Percentiles rank a stretch among this genome's conserved stretches.
phyloP scores from a whole-genome alignment of 1,284 basidiomycete genomes.

The Moesziomyces globuligerus region DNA sequence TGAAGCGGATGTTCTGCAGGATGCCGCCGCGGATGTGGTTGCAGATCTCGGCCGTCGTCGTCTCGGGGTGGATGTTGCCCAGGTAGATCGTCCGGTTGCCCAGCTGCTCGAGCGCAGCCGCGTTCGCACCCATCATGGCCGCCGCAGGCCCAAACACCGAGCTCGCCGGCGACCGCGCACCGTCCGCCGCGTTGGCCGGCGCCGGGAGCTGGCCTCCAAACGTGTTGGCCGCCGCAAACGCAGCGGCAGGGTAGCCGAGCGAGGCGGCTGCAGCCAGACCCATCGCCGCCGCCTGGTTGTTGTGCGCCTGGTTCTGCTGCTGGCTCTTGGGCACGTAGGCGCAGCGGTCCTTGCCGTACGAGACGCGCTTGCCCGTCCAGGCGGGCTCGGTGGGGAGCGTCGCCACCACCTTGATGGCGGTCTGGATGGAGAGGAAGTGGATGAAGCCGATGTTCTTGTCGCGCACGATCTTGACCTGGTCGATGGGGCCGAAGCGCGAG shows the following conservation, averaged over 20 bases:
- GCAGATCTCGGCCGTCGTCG: conserved; percentile 66
- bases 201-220: conserved; percentile 3
- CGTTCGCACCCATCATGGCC: conserved; percentile 49
- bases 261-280: conserved; percentile 65
- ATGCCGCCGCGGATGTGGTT: conserved; percentile 67
- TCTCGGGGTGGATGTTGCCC: conserved; percentile 66
- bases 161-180: conserved; percentile 38
- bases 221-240: conserved; percentile 34
- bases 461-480: conserved; percentile 66
- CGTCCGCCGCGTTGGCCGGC: conserved; percentile 13
- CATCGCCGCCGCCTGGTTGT: conserved; percentile 66
- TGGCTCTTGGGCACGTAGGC: conserved; percentile 66
- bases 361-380: conserved; percentile 62
- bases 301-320: conserved; percentile 67
- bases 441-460: conserved; percentile 67
- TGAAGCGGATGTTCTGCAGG: conserved; percentile 64
- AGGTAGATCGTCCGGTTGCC: conserved; percentile 67
- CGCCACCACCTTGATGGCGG: conserved; percentile 65
- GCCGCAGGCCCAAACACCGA: conserved; percentile 52
- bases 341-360: conserved; percentile 66
- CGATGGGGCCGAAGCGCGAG: conserved; percentile 63
- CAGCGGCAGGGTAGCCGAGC: conserved; percentile 63
- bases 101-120: conserved; percentile 56
- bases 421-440: conserved; percentile 65
- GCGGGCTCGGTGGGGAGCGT: conserved; percentile 60